Evolutionary conservation across 2,329 filamentous ascomycete species (phyloP).

Genomic region (Pseudopithomyces chartarum): DNA sequence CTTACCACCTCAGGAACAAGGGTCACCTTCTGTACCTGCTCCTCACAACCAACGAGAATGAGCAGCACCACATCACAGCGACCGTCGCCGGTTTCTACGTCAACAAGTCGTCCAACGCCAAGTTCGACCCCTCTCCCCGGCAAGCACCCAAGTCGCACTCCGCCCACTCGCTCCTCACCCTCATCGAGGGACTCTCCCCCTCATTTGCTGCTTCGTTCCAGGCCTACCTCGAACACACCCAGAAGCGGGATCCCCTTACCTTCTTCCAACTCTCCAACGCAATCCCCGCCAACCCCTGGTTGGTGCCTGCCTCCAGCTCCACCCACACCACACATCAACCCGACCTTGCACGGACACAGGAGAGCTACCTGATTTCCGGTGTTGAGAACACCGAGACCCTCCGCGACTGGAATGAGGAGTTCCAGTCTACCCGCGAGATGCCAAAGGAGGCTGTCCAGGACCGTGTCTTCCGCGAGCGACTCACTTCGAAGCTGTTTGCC

Average conservation of each 20-base stretch:
- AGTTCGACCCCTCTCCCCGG: slow-evolving; percentile 89
- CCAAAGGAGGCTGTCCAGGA: slow-evolving; percentile 94
- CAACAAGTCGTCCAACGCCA: slow-evolving; percentile 93
- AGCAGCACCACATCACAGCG: slow-evolving; percentile 91
- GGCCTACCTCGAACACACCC: slow-evolving; percentile 82
- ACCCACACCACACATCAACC: slow-evolving; percentile 72
- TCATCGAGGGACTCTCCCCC: slow-evolving; percentile 79
- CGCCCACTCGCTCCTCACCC: slow-evolving; percentile 82
- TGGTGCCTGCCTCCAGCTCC: slow-evolving; percentile 73
- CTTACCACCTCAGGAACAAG: slow-evolving; percentile 85
- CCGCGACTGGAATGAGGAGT: slow-evolving; percentile 98
- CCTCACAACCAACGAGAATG: slow-evolving; percentile 89
- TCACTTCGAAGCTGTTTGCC: slow-evolving; percentile 94
- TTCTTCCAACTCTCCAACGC: slow-evolving; percentile 97
- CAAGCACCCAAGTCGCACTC: slow-evolving; percentile 76
- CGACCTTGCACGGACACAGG: slow-evolving; percentile 88
- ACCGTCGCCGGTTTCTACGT: slow-evolving; percentile 96
- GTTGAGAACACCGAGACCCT: slow-evolving; percentile 93
- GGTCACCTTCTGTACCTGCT: slow-evolving; percentile 92
- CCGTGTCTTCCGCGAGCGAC: slow-evolving; percentile 89
- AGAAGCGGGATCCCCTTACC: slow-evolving; percentile 82
- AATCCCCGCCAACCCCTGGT: slow-evolving; percentile 89
- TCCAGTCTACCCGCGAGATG: slow-evolving; percentile 93
- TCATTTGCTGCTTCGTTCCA: slow-evolving; percentile 80
- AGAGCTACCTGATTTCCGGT: slow-evolving; percentile 87